Evolutionary conservation across 352 stramenopile genomes (phyloP), one percentile per base, ranked within the genome.

Genomic region (Aphanomyces invadans): DNA sequence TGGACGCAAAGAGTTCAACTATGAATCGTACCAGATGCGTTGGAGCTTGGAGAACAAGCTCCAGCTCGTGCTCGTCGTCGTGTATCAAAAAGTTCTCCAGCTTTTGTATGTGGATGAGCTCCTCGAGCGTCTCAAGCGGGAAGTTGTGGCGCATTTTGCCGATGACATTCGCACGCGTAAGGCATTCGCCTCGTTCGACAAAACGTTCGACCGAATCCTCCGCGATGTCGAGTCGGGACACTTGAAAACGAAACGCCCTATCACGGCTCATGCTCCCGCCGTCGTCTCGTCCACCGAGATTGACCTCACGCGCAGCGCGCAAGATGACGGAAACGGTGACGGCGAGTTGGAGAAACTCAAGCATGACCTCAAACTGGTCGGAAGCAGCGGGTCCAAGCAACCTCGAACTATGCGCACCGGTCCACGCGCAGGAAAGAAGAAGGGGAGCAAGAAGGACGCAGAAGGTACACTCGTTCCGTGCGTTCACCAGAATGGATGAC

Each of bases 41-140:
- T 97, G 88, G 88, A 78, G 78, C 38, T 92, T 96, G 49, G 87
- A 93, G 74, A 97, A 97, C 79, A 95, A 96, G 71, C 74, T 94
- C 33, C 88, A 95, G 59, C 62, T 96, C 39, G 88, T 97, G 23
- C 95, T 97, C 59, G 90, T 96, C 42, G 86, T 95, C 49, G 88
- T 97, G 3, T 97, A 95, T 68, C 88, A 97, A 72, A 95, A 92
- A 70, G 92, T 95, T 53, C 69, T 97, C 56, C 85, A 95, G 70
- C 75, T 96, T 59, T 74, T 93, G 46, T 97, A 97, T 74, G 83
- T 96, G 31, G 89, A 96, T 29, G 89, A 97, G 64, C 75, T 97
- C 49, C 82, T 97, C 25, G 86, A 96, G 59, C 79, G 79, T 33
- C 88, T 97, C 44, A 90, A 91, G 65, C 61, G 72, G 36, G 86